Conservation (phyloP, 441 rosid genomes). For the Erodium trifolium region DNA sequence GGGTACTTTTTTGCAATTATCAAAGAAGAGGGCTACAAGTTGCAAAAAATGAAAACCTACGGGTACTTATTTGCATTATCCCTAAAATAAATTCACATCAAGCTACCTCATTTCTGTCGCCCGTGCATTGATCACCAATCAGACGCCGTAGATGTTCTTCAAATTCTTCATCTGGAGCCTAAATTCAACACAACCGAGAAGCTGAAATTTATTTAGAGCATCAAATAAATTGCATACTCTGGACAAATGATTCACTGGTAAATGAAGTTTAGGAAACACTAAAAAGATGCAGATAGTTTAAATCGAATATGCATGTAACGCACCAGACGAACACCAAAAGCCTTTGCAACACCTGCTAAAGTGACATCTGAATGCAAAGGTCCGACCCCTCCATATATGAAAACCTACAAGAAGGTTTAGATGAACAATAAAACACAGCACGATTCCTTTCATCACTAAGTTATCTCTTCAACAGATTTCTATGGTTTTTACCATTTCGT, state of each 20-base stretch:
- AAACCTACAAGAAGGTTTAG: slow-evolving; percentile 43
- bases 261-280: neutral
- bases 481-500: slow-evolving; percentile 57
- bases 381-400: slow-evolving; percentile 87
- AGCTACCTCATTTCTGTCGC: slow-evolving; percentile 84
- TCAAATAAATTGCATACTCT: neutral
- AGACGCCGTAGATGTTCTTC: slow-evolving; percentile 86
- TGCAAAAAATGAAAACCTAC: too few relatives aligned
- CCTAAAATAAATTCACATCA: slow-evolving; percentile 3
- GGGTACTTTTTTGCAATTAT: too few relatives aligned
- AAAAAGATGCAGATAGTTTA: neutral
- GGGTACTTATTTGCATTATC: too few relatives aligned
- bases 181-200: slow-evolving; percentile 18
- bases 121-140: slow-evolving; percentile 65
- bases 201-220: slow-evolving; percentile 14
- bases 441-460: slow-evolving; percentile 4
- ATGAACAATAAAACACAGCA: slow-evolving; percentile 5
- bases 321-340: slow-evolving; percentile 96
- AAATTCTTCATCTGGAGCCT: slow-evolving; percentile 99
- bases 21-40: too few relatives aligned
- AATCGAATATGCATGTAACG: slow-evolving; percentile 11
- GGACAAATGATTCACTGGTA: neutral
- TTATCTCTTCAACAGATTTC: slow-evolving; percentile 8
- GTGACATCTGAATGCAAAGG: slow-evolving; percentile 93
- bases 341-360: slow-evolving; percentile 89